Evolutionary conservation across 805 yeast species (phyloP).

Genomic region (Starmerella vaccinii): DNA sequence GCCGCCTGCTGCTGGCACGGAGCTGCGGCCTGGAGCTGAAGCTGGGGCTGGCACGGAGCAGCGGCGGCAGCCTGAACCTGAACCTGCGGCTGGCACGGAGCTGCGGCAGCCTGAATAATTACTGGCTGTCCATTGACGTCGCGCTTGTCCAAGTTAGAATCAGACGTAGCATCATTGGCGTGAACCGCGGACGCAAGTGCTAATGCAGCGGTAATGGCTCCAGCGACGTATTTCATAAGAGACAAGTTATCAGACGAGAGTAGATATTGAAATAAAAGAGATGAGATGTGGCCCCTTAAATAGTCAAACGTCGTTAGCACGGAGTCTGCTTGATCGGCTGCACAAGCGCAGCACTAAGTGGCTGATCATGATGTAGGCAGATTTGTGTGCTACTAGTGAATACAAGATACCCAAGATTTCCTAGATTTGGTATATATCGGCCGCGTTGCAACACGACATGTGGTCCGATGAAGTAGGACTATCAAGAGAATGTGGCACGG

Average conservation of each 20-base stretch:
- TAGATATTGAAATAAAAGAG: neutral
- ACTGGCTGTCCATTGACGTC: conserved; percentile 11
- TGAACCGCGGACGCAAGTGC: neutral
- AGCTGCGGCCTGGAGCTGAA: conserved; percentile 11
- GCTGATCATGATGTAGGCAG: neutral
- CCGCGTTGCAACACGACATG: too few relatives aligned
- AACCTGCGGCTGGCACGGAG: conserved; percentile 2
- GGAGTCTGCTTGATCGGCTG: neutral
- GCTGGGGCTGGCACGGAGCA: conserved; percentile 8
- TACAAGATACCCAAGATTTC: neutral
- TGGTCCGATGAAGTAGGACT: neutral
- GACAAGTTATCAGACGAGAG: neutral
- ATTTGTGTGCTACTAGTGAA: neutral
- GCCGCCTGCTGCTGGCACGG: too few relatives aligned
- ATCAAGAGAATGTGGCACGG: neutral
- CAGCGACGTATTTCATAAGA: neutral
- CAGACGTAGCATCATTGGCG: neutral
- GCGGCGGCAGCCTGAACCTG: conserved; percentile 9
- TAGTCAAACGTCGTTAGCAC: neutral
- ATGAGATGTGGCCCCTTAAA: neutral
- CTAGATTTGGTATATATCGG: neutral
- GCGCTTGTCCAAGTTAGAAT: neutral
- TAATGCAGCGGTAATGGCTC: neutral
- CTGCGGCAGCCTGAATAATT: conserved; percentile 13
- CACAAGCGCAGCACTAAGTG: neutral